These are phyloP conservation scores for Debaryomyces maramus DNA, from an alignment of 805 yeast species.

Conservation along the genomic window DNA sequence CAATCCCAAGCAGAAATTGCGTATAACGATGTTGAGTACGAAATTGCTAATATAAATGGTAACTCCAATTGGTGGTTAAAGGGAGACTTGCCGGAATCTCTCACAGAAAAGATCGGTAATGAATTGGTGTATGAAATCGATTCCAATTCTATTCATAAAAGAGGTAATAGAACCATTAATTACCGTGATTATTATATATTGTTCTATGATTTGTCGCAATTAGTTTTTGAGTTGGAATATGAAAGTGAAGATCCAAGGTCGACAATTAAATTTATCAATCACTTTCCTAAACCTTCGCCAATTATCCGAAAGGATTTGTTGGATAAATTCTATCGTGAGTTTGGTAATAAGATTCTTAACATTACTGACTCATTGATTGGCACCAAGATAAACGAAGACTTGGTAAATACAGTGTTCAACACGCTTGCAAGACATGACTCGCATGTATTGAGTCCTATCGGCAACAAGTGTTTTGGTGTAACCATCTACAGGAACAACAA, in stretches of 20 bases:
- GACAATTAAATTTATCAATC: constrained; percentile 39
- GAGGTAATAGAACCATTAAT: constrained; percentile 51
- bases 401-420: constrained; percentile 24
- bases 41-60: constrained; percentile 27
- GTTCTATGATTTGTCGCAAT: constrained; percentile 70
- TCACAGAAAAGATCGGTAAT: constrained; percentile 40
- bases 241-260: constrained; percentile 54
- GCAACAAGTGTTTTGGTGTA: constrained; percentile 71
- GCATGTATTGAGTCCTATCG: constrained; percentile 54
- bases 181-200: constrained; percentile 70
- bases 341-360: constrained; percentile 51
- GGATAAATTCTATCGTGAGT: constrained; percentile 47
- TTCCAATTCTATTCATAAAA: constrained; percentile 50
- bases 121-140: constrained; percentile 69
- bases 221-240: constrained; percentile 57
- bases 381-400: constrained; percentile 23
- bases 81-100: constrained; percentile 55
- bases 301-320: constrained; percentile 47
- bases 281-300: constrained; percentile 42
- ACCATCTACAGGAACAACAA: constrained; percentile 56
- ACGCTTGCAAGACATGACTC: constrained; percentile 12
- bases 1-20: constrained; percentile 29
- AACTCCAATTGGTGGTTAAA: constrained; percentile 66
- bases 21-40: constrained; percentile 26
- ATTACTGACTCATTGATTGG: constrained; percentile 36